A percentile compares a stretch with the other conserved stretches of the same genome.
These are phyloP conservation scores for Flaveria bidentis DNA, from an alignment of 129 eudicot species.

Conservation along the genomic window DNA sequence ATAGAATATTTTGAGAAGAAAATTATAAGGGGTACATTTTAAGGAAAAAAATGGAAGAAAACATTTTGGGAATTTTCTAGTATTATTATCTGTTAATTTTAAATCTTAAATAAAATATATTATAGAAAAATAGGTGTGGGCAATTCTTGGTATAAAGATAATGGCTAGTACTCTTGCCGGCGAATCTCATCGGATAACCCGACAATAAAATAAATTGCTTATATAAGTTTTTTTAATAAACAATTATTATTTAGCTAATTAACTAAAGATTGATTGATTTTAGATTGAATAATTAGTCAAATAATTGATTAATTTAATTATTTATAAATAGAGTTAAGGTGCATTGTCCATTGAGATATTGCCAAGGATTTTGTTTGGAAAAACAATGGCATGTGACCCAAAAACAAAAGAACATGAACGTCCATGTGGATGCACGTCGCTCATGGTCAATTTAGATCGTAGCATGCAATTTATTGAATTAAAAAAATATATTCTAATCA, in stretches of 20 bases:
- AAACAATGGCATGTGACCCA: slow-evolving; percentile 39
- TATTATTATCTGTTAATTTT: not conserved
- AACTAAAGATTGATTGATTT: not conserved
- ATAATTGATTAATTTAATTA: slow-evolving; percentile 18
- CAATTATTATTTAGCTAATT: slow-evolving; percentile 1
- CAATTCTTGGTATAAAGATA: slow-evolving; percentile 8
- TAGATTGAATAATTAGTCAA: not conserved
- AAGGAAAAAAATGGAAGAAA: too few relatives aligned
- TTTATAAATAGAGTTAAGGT: slow-evolving; percentile 6
- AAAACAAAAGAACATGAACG: slow-evolving; percentile 45
- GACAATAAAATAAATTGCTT: slow-evolving; percentile 22
- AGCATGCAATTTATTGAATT: slow-evolving; percentile 22
- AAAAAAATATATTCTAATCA: not conserved
- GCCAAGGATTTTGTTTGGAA: slow-evolving; percentile 19
- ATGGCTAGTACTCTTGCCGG: slow-evolving; percentile 11
- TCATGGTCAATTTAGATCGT: slow-evolving; percentile 33
- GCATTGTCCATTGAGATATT: slow-evolving; percentile 9
- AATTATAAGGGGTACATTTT: too few relatives aligned
- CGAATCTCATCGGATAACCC: slow-evolving; percentile 34
- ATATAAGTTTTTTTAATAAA: not conserved
- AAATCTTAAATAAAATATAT: not conserved
- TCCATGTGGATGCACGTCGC: slow-evolving; percentile 41
- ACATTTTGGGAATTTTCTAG: too few relatives aligned
- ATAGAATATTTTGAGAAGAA: too few relatives aligned
- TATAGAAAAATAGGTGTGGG: slow-evolving; percentile 19